These are phyloP conservation scores for Paecilomyces formosus DNA, from an alignment of 2,329 filamentous ascomycete species.

Conservation along the genomic window DNA sequence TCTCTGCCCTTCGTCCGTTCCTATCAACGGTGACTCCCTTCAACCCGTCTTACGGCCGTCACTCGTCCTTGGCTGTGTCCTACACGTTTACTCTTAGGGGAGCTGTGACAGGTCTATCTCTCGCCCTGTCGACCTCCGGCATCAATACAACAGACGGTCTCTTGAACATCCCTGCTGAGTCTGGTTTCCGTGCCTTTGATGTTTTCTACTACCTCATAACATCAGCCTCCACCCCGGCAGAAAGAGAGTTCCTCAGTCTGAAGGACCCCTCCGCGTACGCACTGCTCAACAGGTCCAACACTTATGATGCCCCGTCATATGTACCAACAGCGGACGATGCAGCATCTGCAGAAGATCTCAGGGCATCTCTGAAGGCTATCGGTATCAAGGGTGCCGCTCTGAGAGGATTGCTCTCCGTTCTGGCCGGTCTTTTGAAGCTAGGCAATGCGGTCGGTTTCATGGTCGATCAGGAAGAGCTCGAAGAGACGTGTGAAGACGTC, in stretches of 20 bases:
- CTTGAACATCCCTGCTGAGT: conserved; percentile 67
- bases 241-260: conserved; percentile 80
- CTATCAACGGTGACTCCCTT: conserved; percentile 78
- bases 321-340: conserved; percentile 88
- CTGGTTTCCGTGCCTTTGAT: conserved; percentile 87
- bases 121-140: conserved; percentile 78
- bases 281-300: conserved; percentile 73
- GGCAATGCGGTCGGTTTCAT: conserved; percentile 83
- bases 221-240: conserved; percentile 78
- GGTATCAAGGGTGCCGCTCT: conserved; percentile 84
- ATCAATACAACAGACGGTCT: conserved; percentile 78
- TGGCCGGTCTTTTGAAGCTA: conserved; percentile 82
- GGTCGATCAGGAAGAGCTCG: conserved; percentile 74
- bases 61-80: conserved; percentile 72
- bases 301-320: conserved; percentile 78
- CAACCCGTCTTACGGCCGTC: conserved; percentile 76
- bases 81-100: conserved; percentile 77
- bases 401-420: conserved; percentile 73
- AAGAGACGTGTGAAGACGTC: conserved; percentile 84
- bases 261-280: conserved; percentile 69
- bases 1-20: conserved; percentile 79
- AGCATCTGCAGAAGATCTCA: conserved; percentile 88
- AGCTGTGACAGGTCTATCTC: conserved; percentile 63
- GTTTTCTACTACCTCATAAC: conserved; percentile 96
- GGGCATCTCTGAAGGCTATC: conserved; percentile 76